Conservation (phyloP, 2,329 filamentous ascomycete species). For the Lanzia echinophila region DNA sequence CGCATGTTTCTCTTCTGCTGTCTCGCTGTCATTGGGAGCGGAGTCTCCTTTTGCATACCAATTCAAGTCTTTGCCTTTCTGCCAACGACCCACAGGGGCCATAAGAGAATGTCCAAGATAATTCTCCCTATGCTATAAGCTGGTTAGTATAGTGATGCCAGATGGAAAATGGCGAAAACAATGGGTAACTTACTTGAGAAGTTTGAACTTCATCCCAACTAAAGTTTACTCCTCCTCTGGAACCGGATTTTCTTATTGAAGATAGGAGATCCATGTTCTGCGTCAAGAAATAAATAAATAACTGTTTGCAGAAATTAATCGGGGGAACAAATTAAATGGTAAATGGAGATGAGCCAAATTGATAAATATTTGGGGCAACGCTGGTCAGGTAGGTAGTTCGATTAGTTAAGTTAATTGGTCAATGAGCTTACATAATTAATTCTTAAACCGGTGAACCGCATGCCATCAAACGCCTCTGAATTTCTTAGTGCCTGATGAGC, state of each 20-base stretch:
- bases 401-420: too few species aligned
- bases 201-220: conserved; percentile 90
- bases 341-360: too few species aligned
- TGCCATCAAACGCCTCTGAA: too few species aligned
- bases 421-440: too few species aligned
- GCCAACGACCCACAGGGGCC: conserved; percentile 70
- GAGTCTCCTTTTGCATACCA: conserved; percentile 57
- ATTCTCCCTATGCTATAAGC: conserved; percentile 67
- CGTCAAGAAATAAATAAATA: too few species aligned
- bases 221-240: conserved; percentile 90
- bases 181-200: conserved; percentile 42
- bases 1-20: conserved; percentile 50
- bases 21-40: conserved; percentile 47
- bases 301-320: too few species aligned
- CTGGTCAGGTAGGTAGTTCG: too few species aligned
- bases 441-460: too few species aligned
- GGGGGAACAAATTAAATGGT: too few species aligned
- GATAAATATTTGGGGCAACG: too few species aligned
- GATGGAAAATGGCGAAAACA: not conserved
- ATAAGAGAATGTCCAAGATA: conserved; percentile 69
- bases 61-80: conserved; percentile 54
- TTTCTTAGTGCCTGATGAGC: too few species aligned
- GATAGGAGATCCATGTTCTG: conserved; percentile 87
- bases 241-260: conserved; percentile 83
- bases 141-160: not conserved